Evolutionary conservation across 1,139 yeast species (phyloP).

Genomic region (Zygosaccharomyces pseudobailii): DNA sequence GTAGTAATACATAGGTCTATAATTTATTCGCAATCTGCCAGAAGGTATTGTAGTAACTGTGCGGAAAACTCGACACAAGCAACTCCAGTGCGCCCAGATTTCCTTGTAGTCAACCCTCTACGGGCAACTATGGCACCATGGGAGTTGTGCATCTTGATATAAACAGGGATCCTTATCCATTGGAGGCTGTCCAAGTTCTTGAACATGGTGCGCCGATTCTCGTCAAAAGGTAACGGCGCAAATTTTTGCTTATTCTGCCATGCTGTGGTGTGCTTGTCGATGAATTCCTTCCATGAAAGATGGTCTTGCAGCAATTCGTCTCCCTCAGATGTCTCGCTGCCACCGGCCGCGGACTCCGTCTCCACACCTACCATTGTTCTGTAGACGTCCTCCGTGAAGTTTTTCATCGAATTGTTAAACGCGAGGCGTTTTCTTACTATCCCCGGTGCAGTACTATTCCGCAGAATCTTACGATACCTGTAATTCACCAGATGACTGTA

Average conservation of each 20-base stretch:
- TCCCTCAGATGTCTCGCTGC: slow-evolving; percentile 8
- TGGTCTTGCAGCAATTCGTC: slow-evolving; percentile 4
- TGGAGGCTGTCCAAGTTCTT: slow-evolving; percentile 48
- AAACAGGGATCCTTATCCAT: slow-evolving; percentile 67
- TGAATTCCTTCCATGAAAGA: slow-evolving; percentile 24
- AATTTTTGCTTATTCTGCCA: slow-evolving; percentile 19
- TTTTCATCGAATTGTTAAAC: slow-evolving; percentile 21
- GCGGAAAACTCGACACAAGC: slow-evolving; percentile 31
- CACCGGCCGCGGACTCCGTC: slow-evolving; percentile 11
- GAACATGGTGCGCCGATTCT: slow-evolving; percentile 42
- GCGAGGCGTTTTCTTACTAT: slow-evolving; percentile 20
- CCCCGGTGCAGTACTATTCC: slow-evolving; percentile 21
- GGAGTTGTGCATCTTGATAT: slow-evolving; percentile 61
- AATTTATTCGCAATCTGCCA: slow-evolving; percentile 8
- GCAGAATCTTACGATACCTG: slow-evolving; percentile 23
- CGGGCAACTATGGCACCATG: slow-evolving; percentile 72
- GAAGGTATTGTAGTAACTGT: slow-evolving; percentile 20
- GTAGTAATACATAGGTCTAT: slow-evolving; percentile 36
- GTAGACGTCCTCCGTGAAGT: slow-evolving; percentile 23
- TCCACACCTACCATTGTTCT: slow-evolving; percentile 19
- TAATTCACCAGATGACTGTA: slow-evolving; percentile 29
- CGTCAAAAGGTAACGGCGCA: slow-evolving; percentile 39
- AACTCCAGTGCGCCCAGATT: slow-evolving; percentile 23
- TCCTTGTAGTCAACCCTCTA: slow-evolving; percentile 44
- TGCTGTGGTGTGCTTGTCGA: slow-evolving; percentile 22